Conservation (phyloP, 2,329 filamentous ascomycete species). For the Pezicula carpinea region DNA sequence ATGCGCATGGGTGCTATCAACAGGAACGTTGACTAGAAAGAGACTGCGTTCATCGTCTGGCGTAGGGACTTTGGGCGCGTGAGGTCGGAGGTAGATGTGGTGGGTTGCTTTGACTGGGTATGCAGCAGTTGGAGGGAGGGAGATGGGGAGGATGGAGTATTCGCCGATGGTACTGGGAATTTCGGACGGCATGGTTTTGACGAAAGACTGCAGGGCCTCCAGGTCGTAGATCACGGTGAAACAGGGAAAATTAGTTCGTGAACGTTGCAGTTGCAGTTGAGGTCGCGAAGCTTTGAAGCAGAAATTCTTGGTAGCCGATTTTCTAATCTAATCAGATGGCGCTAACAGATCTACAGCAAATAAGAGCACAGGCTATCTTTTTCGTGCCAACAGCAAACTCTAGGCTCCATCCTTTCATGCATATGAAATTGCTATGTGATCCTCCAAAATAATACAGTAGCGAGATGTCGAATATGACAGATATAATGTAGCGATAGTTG, state of each 20-base stretch:
- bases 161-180: slow-evolving; percentile 15
- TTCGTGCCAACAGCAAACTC: slow-evolving; percentile 18
- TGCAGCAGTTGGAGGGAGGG: slow-evolving; percentile 43
- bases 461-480: not conserved
- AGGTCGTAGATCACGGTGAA: not conserved
- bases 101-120: slow-evolving; percentile 63
- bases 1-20: slow-evolving; percentile 74
- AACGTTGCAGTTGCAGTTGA: slow-evolving; percentile 7
- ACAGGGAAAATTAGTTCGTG: slow-evolving; percentile 2
- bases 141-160: slow-evolving; percentile 25
- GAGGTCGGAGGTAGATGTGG: slow-evolving; percentile 81
- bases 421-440: slow-evolving; percentile 7
- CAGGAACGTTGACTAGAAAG: slow-evolving; percentile 86
- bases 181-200: slow-evolving; percentile 1
- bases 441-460: not conserved
- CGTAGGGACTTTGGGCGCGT: slow-evolving; percentile 74
- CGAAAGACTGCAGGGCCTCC: not conserved
- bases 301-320: slow-evolving; percentile 13
- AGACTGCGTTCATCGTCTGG: slow-evolving; percentile 72
- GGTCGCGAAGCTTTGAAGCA: slow-evolving; percentile 12
- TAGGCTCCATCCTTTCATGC: slow-evolving; percentile 1
- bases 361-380: slow-evolving; percentile 8
- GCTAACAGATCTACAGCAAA: slow-evolving; percentile 9
- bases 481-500: no score
- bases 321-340: slow-evolving; percentile 24